Base-by-base conservation (phyloP, 768 basidiomycete species). In the Leucogyrophana mollusca region DNA sequence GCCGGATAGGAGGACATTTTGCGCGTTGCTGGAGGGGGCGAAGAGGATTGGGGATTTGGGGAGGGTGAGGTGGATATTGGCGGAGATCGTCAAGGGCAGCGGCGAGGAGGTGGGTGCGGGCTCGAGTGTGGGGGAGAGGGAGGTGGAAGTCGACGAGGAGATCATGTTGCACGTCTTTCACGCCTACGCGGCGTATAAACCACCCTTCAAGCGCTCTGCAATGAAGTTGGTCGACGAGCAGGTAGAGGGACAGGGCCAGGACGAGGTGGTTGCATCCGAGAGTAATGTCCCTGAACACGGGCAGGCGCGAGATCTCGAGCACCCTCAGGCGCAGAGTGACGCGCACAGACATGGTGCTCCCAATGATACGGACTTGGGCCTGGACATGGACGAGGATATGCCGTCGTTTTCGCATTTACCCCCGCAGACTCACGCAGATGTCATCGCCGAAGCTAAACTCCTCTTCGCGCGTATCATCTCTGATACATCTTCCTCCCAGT, bases 41-140 rank as follows among this genome's bases (percentile, higher is more conserved):
- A 96, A 92, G 64, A 74, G 91, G 5, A 70, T 84, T 2, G 93
- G 94, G 0, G 95, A 97, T 62, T 66, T 99, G 17, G 73, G 76
- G 3, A 74, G 91, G 39, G 83, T 85, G 20, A 73, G 94, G 54
- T 97, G 94, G 94, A 85, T 97, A 49, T 71, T 98, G 44, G 89
- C 87, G 1, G 93, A 96, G 70, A 80, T 92, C 67, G 69, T 54
- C 43, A 57, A 22, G 60, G 33, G 36, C 17, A 27, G 32, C 34
- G 41, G 62, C 43, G 45, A 50, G 8, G 58, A 56, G 16, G 51
- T 49, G 21, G 60, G 40, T 25, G 44, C 9, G 6, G 27, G 27
- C 13, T 13, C 13, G 27, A 13, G 27, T 30, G 27, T 27, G 56
- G 47, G n/a, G 52, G 44, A 32, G 6, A 47, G 47, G 4, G 63